Evolutionary conservation across 2,329 filamentous ascomycete genomes (phyloP).

Genomic region (Fusarium haematococcum): DNA sequence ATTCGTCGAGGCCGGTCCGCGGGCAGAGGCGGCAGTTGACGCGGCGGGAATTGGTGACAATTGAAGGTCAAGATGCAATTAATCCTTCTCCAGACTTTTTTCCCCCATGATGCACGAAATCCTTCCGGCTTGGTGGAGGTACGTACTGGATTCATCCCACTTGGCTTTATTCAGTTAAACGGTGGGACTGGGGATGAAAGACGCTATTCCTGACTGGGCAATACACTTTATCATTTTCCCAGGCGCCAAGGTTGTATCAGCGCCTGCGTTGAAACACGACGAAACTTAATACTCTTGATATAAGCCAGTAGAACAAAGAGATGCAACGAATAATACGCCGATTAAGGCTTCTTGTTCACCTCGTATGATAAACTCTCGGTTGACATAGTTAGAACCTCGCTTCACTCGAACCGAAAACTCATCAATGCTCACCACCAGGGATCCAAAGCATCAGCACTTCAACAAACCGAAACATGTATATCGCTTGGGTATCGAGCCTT

Average conservation of each 20-base stretch:
- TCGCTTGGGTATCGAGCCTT: conserved; percentile 45
- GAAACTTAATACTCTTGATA: conserved; percentile 5
- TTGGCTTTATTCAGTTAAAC: conserved; percentile 1
- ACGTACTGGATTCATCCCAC: conserved; percentile 21
- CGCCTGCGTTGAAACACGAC: background rate
- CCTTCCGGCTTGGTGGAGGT: conserved; percentile 20
- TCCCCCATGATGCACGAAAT: conserved; percentile 33
- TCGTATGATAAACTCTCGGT: background rate
- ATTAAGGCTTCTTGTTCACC: background rate
- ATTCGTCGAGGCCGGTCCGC: conserved; percentile 6
- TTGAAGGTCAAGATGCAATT: conserved; percentile 9
- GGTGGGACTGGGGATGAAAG: background rate
- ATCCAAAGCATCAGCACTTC: background rate
- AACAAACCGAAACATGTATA: conserved; percentile 40
- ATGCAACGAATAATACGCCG: background rate
- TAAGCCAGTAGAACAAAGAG: background rate
- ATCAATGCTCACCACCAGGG: background rate
- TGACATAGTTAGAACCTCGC: background rate
- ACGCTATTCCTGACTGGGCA: background rate
- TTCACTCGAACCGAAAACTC: background rate
- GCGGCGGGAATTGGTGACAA: conserved; percentile 9
- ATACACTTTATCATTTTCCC: background rate
- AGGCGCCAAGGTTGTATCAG: background rate
- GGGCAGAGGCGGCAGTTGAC: conserved; percentile 5
- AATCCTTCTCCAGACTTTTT: conserved; percentile 20